Conservation (phyloP, 2,329 filamentous ascomycete species). For the Xylariaceae sp. region DNA sequence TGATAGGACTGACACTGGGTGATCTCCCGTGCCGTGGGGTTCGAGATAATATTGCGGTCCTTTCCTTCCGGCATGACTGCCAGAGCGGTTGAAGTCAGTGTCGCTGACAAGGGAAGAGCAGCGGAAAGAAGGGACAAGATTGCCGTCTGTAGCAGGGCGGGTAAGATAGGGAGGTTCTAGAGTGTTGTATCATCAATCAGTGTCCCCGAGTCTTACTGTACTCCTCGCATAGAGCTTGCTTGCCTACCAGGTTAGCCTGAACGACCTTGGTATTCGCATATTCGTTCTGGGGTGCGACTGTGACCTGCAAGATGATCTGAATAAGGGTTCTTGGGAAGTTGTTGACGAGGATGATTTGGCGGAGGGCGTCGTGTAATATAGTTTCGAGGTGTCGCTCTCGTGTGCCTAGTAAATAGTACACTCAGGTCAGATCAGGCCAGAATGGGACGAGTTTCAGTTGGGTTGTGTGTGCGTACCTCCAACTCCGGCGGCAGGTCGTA, state of each 20-base stretch:
- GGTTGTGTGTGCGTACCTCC: conserved; percentile 54
- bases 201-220: conserved; percentile 4
- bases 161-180: conserved; percentile 74
- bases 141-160: conserved; percentile 76
- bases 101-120: conserved; percentile 72
- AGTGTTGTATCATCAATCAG: conserved; percentile 15
- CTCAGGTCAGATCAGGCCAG: conserved; percentile 12
- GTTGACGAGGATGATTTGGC: conserved; percentile 69
- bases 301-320: conserved; percentile 77
- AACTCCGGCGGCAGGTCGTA: conserved; percentile 80
- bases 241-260: conserved; percentile 56
- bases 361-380: conserved; percentile 66
- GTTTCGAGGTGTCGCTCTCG: conserved; percentile 79
- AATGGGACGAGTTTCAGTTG: conserved; percentile 5
- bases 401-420: conserved; percentile 43
- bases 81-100: conserved; percentile 62
- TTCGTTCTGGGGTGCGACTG: conserved; percentile 63
- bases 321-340: conserved; percentile 74
- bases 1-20: conserved; percentile 67
- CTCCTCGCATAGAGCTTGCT: conserved; percentile 1
- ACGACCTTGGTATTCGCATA: conserved; percentile 56
- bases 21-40: conserved; percentile 61
- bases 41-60: conserved; percentile 41
- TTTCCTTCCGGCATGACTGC: conserved; percentile 46
- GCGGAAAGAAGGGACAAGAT: conserved; percentile 76